A percentile compares a stretch with the other conserved stretches of the same genome.
These are phyloP conservation scores for Penicillium corylophilum DNA, from an alignment of 2,329 filamentous ascomycete genomes.

Conservation along the genomic window DNA sequence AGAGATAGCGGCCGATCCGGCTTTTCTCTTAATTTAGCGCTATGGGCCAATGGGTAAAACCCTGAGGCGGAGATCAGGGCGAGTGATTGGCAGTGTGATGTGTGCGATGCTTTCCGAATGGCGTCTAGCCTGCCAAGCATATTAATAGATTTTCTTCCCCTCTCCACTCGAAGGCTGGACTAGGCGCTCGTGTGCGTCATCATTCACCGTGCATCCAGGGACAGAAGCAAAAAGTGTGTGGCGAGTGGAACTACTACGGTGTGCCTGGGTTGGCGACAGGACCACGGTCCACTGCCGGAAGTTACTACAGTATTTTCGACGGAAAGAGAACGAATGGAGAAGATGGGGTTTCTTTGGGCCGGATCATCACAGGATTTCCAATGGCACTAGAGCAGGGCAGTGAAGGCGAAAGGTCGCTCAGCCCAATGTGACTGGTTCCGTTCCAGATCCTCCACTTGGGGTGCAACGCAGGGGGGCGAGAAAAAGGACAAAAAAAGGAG, in stretches of 20 bases:
- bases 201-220: neutral
- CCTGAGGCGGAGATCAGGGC: neutral
- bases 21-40: neutral
- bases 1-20: neutral
- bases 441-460: neutral
- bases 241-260: neutral
- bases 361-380: neutral
- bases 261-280: neutral
- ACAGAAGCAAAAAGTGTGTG: neutral
- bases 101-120: neutral
- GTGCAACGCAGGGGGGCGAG: neutral
- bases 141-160: neutral
- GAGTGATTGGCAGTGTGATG: neutral
- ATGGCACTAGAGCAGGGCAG: neutral
- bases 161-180: neutral
- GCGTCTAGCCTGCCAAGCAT: neutral
- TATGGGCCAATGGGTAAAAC: constrained; percentile 1
- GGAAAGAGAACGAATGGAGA: neutral
- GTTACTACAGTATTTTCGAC: neutral
- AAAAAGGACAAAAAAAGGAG: neutral
- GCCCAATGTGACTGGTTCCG: constrained; percentile 1
- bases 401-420: neutral
- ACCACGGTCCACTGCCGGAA: neutral
- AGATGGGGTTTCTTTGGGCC: neutral
- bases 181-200: constrained; percentile 5